These are phyloP conservation scores for Tylopilus felleus DNA, from an alignment of 768 basidiomycete genomes.

Conservation along the genomic window DNA sequence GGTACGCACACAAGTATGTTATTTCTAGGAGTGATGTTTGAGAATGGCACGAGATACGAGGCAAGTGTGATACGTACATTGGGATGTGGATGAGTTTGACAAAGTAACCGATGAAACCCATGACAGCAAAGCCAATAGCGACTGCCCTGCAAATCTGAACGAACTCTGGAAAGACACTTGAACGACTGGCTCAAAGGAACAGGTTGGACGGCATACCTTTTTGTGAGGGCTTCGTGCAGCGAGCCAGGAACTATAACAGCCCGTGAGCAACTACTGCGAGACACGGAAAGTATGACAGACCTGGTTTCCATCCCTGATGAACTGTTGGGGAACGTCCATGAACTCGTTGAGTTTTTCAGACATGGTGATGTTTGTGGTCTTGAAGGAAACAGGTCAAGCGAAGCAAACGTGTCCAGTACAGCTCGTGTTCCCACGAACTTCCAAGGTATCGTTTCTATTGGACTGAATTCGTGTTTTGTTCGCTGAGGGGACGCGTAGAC, in stretches of 20 bases:
- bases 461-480: neutral
- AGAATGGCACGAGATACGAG: conserved; percentile 2
- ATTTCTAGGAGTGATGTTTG: conserved; percentile 55
- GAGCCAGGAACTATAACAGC: conserved; percentile 77
- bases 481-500: conserved; percentile 14
- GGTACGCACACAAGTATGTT: conserved; percentile 92
- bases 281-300: conserved; percentile 39
- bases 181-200: neutral
- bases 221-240: conserved; percentile 96
- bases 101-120: conserved; percentile 99
- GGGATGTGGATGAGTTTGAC: conserved; percentile 98
- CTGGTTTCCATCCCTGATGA: conserved; percentile 90
- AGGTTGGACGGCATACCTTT: conserved; percentile 58
- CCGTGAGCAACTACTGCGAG: conserved; percentile 6
- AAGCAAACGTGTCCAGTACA: conserved; percentile 29
- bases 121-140: conserved; percentile 95
- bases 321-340: conserved; percentile 87
- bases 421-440: conserved; percentile 27
- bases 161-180: conserved; percentile 62
- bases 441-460: conserved; percentile 15
- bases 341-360: conserved; percentile 90
- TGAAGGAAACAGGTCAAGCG: conserved; percentile 11
- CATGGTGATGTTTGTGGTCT: conserved; percentile 47
- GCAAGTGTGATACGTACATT: conserved; percentile 61
- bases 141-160: conserved; percentile 93